Base-by-base conservation (phyloP, 768 basidiomycete species). In the Mycena albidolilacea region DNA sequence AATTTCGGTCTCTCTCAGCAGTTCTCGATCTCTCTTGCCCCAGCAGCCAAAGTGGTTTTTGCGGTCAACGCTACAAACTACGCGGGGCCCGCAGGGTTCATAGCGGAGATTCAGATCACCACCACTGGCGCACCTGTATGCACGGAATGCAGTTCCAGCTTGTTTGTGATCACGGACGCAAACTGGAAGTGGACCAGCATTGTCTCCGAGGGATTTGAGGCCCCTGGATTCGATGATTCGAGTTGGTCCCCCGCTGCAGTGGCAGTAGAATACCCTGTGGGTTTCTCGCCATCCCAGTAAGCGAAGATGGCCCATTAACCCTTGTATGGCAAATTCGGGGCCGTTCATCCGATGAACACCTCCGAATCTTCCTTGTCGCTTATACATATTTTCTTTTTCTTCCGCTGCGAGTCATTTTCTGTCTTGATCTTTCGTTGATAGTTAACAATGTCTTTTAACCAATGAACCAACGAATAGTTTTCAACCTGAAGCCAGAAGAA, bases 171-270 rank as follows among this genome's bases (percentile, higher is more conserved):
- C 5, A 57, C 55, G 55, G 80, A 81, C 63, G 64, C 38, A 1
- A 76, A 62, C 12, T 82, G 79, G 79, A 80, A 80, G 58, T 80
- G 59, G 62, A 80, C 30, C 60, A 70, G 60, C 6, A 66, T 38
- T 2, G 59, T 64, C 2, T 75, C 78, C 19, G 39, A 48, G 10
- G 78, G 54, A 10, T 71, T 71, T 59, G 37, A 71, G 50, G n/a
- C 23, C 8, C 57, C 59, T 19, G 70, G 59, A 17, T 75, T 77
- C 58, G 59, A 80, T 48, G 78, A 79, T 57, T 73, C 78, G 23
- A 70, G 64, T 0, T 82, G 80, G 80, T 39, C 63, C 5, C 43
- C 68, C 35, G 77, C 74, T 7, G 63, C 76, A 17, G 75, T 71
- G 14, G 75, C 79, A 59, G 80, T n/a, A n/a, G n/a, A n/a, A n/a